Base-by-base conservation (phyloP, 192 early-diverging fungal species). In the Irineochytrium annulatum region DNA sequence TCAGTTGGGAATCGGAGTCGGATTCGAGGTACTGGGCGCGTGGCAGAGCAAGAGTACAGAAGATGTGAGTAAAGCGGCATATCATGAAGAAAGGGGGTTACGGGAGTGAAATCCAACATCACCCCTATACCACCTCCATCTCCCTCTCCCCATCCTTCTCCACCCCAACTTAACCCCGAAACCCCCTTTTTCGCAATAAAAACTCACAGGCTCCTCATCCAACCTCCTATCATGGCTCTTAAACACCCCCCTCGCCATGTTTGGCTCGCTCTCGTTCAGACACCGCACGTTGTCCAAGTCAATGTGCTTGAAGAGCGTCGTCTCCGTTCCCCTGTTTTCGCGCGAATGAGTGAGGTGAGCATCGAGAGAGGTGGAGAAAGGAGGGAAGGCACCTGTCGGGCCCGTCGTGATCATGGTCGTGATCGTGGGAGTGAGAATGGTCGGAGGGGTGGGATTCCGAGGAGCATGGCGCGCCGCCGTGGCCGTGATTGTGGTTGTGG, bases 1-100 rank as follows among this genome's bases (percentile, higher is more conserved):
- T 87, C 16, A 99, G 75, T 71, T 95, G 90, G 44, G 91, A 90
- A 77, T 99, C 96, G 0, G 84, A 81, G 70, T 95, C 93, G 43
- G 86, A 88, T 55, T 88, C 82, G 6, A 95, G 70, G 58, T 68
- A 77, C 78, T 86, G 71, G 2, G 26, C 24, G 22, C n/a, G n/a
- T n/a, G n/a, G n/a, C n/a, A n/a, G n/a, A n/a, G n/a, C n/a, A n/a
- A n/a, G n/a, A n/a, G n/a, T n/a, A n/a, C n/a, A n/a, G n/a, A n/a
- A n/a, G n/a, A n/a, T n/a, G n/a, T n/a, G n/a, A n/a, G n/a, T n/a
- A n/a, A n/a, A n/a, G n/a, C n/a, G n/a, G n/a, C n/a, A n/a, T n/a
- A n/a, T n/a, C n/a, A n/a, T n/a, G n/a, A n/a, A n/a, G n/a, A n/a
- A n/a, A n/a, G n/a, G n/a, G n/a, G n/a, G n/a, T n/a, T n/a, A n/a